Base-by-base conservation (phyloP, 441 rosid genomes). In the Flueggea neowawraea region DNA sequence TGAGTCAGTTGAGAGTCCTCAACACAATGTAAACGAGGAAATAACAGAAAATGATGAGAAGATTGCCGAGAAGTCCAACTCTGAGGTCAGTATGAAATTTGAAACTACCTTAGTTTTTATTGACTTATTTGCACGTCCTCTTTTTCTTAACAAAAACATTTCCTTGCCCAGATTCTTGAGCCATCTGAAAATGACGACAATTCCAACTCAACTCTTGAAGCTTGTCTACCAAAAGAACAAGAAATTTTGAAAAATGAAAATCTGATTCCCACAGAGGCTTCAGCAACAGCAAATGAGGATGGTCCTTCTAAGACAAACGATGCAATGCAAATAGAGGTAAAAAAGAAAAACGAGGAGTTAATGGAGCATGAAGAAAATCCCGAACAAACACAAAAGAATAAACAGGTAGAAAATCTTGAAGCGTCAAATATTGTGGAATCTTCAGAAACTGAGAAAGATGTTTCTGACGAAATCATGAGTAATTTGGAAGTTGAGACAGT, bases 251-350 rank as follows among this genome's bases (percentile, higher is more conserved):
- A 63, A 12, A 31, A 2, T 31, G 44, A 69, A 39, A 55, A 52
- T 17, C 15, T 44, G 17, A 45, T n/a, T 58, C 32, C 13, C 60
- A 33, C 11, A 16, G 53, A 62, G 36, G 39, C 45, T 67, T 62
- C 68, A 73, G 56, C 67, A 69, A 51, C 51, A 63, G 39, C 59
- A 51, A 33, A 58, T 58, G n/a, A 15, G 44, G n/a, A 31, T 60
- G 54, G 9, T 4, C 4, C 41, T 36, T 36, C 41, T 36, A 60
- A 60, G 54, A 48, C 13, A 47, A 48, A 6, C 7, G 41, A 36
- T 17, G 16, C 60, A 32, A 17, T 16, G 7, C 9, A 13, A 57
- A 47, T 10, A 3, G 49, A 57, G 16, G 28, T 47, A 10, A 12
- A 47, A 4, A 9, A 47, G 50, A 12, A 33, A 31, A 16, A 6